Base-by-base conservation (phyloP, 805 yeast species). In the Candida fluviatilis region DNA sequence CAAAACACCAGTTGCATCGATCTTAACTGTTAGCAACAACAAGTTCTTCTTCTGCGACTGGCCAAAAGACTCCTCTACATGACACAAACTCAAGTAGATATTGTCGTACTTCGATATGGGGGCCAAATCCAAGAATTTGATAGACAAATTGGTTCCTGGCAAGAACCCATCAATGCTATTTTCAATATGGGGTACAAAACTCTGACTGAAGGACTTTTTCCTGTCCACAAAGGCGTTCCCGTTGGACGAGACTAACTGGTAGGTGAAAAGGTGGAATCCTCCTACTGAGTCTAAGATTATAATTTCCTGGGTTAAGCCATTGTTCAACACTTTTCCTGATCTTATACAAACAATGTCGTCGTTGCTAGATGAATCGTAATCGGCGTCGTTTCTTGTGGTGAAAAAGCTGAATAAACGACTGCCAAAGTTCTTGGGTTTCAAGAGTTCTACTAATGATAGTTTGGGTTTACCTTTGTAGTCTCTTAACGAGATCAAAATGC, bases 381-480 rank as follows among this genome's bases (percentile, higher is more conserved):
- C 36, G 18, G 27, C 17, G 8, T 26, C 14, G 15, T 7, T 21
- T 12, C 19, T 18, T 29, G 40, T 21, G 16, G 32, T 30, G 28
- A 42, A 35, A 37, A 40, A n/a, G 34, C 38, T 18, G 37, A 38
- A 18, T 18, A 46, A 34, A 43, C 51, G 36, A 35, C 14, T 27
- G 39, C 24, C 23, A 36, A 27, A 29, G 31, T 39, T 31, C 7
- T 46, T 24, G 13, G 56, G 54, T 21, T 42, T 41, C 31, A 55
- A 37, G 48, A 55, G 62, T 55, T 42, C 76, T 50, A 37, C 55
- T 42, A 43, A 58, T 53, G 62, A 57, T 42, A 75, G 50, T 11
- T 53, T 51, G 1, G 85, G 79, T 49, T 78, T 81, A 23, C 95
- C 91, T 25, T 75, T 67, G 34, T 76, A 67, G 56, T 88, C 93